A percentile compares a stretch with the other conserved stretches of the same genome.
These are phyloP conservation scores for Metschnikowia borealis DNA, from an alignment of 805 yeast species.

Conservation along the genomic window DNA sequence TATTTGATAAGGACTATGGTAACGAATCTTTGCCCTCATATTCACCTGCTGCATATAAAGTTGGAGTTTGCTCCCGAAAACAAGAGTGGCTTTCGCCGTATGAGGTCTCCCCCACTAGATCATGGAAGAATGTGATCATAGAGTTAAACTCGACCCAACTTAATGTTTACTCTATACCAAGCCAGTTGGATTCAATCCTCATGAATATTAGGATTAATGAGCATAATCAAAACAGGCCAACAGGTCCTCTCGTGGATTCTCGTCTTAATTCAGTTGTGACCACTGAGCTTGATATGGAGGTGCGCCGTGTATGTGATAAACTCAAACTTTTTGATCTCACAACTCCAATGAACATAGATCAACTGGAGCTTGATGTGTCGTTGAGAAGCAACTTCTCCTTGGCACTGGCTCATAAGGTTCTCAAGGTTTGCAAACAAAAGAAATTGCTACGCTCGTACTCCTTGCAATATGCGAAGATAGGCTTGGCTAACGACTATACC, in stretches of 20 bases:
- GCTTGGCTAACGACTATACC: constrained; percentile 80
- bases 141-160: constrained; percentile 86
- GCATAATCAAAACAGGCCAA: background rate
- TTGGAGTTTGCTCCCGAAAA: constrained; percentile 59
- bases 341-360: background rate
- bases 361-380: background rate
- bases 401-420: background rate
- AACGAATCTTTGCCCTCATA: constrained; percentile 59
- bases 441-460: constrained; percentile 60
- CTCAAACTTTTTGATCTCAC: constrained; percentile 4
- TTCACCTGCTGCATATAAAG: constrained; percentile 58
- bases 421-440: constrained; percentile 2
- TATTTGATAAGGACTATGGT: constrained; percentile 9
- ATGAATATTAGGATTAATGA: constrained; percentile 8
- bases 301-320: constrained; percentile 10
- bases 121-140: constrained; percentile 67
- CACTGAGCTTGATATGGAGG: constrained; percentile 8
- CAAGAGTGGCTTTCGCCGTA: constrained; percentile 76
- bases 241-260: background rate
- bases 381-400: background rate
- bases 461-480: constrained; percentile 78
- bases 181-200: constrained; percentile 26
- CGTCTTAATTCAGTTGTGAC: constrained; percentile 12
- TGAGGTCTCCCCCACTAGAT: constrained; percentile 59
- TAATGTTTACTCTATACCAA: constrained; percentile 54